phyloP scores from a whole-genome alignment of 495 filamentous ascomycete genomes.

The Daldinia decipiens region DNA sequence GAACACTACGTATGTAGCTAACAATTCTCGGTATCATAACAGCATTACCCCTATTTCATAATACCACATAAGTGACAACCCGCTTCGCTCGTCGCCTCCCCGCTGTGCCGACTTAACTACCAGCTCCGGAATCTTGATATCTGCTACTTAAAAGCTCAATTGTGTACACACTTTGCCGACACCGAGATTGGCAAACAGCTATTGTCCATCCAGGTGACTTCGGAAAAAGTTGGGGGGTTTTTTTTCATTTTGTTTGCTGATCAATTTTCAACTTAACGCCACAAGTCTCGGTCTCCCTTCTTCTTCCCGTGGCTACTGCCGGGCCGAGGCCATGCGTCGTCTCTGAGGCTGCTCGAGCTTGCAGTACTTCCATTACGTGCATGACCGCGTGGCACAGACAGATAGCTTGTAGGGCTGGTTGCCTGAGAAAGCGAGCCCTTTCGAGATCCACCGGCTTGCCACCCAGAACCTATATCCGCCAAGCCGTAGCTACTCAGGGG shows the following conservation, averaged over 20 bases:
- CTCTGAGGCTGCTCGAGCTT: constrained; percentile 33
- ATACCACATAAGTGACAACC: not conserved
- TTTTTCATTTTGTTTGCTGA: not conserved
- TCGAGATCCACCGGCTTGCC: constrained; percentile 56
- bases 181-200: not conserved
- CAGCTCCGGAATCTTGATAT: not conserved
- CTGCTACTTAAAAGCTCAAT: not conserved
- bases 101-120: not conserved
- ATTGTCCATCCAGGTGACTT: not conserved
- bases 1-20: not conserved
- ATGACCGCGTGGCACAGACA: constrained; percentile 71
- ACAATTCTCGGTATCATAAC: constrained; percentile 1
- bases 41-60: not conserved
- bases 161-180: not conserved
- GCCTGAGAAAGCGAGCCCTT: constrained; percentile 63
- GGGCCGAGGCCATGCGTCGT: constrained; percentile 58
- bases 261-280: constrained; percentile 47
- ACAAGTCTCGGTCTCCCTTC: constrained; percentile 58
- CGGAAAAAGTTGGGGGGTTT: too few relatives aligned
- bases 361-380: constrained; percentile 25
- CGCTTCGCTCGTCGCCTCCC: not conserved
- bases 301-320: constrained; percentile 52
- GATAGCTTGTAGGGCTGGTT: constrained; percentile 82
- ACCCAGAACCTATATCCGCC: constrained; percentile 53
- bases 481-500: constrained; percentile 65